Percentiles rank a stretch among this genome's conserved stretches.
Conservation (phyloP, 371 early-diverging fungal genomes). For the Apophysomyces elegans region DNA sequence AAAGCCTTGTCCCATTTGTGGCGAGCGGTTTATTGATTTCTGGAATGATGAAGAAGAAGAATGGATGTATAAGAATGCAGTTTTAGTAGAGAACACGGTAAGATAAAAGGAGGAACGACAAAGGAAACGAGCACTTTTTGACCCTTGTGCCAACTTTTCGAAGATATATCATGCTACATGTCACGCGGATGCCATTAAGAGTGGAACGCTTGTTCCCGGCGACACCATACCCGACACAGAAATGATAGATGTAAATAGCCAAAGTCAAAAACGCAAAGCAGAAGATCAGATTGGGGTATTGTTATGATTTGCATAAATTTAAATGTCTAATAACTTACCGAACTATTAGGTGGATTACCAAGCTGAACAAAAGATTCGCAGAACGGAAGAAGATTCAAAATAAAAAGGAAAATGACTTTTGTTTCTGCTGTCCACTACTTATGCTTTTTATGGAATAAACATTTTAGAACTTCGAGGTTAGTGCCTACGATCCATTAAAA, state of each 20-base stretch:
- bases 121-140: background rate
- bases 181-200: constrained; percentile 60
- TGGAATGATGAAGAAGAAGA: constrained; percentile 91
- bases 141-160: background rate
- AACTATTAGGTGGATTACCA: constrained; percentile 3
- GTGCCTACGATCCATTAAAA: background rate
- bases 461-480: no score
- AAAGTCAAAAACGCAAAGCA: constrained; percentile 11
- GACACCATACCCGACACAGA: constrained; percentile 20
- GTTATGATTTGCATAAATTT: background rate
- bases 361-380: constrained; percentile 5
- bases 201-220: constrained; percentile 19
- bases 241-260: constrained; percentile 16
- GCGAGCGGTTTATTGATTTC: constrained; percentile 82
- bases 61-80: constrained; percentile 88
- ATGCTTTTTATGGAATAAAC: background rate
- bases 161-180: constrained; percentile 75
- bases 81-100: constrained; percentile 71
- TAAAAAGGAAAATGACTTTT: background rate
- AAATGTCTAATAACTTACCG: background rate
- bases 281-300: constrained; percentile 13
- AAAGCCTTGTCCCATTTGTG: constrained; percentile 84
- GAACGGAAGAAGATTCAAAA: constrained; percentile 2
- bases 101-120: constrained; percentile 8
- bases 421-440: background rate